These are phyloP conservation scores for Conoideocrella luteorostrata DNA, from an alignment of 2,329 filamentous ascomycete species.

Conservation along the genomic window DNA sequence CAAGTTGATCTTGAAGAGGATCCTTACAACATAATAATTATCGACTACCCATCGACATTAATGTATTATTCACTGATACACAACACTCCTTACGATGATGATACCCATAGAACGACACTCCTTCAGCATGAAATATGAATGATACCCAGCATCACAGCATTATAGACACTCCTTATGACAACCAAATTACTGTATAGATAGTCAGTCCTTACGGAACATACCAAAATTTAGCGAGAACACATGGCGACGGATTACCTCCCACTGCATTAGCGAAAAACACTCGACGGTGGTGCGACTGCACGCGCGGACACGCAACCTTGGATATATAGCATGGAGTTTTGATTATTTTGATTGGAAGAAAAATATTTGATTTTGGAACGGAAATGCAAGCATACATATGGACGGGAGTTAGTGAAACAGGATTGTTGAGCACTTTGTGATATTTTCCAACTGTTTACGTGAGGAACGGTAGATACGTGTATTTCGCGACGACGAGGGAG, in stretches of 20 bases:
- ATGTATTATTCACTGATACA: constrained; percentile 24
- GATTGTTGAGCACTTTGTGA: too few relatives aligned
- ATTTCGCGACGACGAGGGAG: too few relatives aligned
- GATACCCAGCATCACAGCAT: constrained; percentile 20
- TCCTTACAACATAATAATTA: constrained; percentile 18
- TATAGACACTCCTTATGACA: constrained; percentile 40
- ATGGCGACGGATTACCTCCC: constrained; percentile 6
- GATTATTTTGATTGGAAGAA: neutral
- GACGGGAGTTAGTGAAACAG: neutral
- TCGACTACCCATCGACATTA: constrained; percentile 13
- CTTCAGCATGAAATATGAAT: constrained; percentile 1
- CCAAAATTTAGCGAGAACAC: constrained; percentile 7
- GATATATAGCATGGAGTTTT: constrained; percentile 6
- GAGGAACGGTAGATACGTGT: too few relatives aligned
- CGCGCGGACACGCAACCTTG: constrained; percentile 2
- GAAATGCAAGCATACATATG: neutral
- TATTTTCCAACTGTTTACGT: too few relatives aligned
- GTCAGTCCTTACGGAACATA: constrained; percentile 13
- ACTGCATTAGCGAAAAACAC: constrained; percentile 4
- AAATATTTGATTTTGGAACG: neutral
- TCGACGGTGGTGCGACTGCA: neutral
- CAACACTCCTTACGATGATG: constrained; percentile 32
- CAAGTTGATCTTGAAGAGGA: constrained; percentile 26
- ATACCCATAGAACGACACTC: constrained; percentile 13
- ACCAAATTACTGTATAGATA: constrained; percentile 5